Conservation (phyloP, 1,139 yeast species). For the Blastobotrys niveus region DNA sequence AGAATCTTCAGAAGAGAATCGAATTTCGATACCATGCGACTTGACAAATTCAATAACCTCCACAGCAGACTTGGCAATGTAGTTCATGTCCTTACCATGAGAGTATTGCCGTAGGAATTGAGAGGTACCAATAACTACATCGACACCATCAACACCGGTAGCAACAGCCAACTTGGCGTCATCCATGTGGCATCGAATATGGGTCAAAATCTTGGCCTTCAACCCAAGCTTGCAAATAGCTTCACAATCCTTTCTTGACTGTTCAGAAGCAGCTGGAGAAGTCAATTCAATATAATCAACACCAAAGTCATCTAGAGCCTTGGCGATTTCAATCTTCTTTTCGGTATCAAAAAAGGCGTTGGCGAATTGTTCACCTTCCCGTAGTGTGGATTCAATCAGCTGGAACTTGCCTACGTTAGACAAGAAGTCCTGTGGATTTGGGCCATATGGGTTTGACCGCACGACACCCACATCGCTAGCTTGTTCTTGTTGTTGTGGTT, state of each 20-base stretch:
- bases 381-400: conserved; percentile 87
- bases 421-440: conserved; percentile 86
- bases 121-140: conserved; percentile 96
- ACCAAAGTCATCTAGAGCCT: conserved; percentile 95
- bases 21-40: conserved; percentile 92
- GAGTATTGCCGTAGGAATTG: conserved; percentile 91
- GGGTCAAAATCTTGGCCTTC: conserved; percentile 86
- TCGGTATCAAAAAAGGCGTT: conserved; percentile 93
- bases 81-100: conserved; percentile 98
- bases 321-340: conserved; percentile 95
- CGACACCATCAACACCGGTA: conserved; percentile 98
- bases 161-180: conserved; percentile 96
- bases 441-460: conserved; percentile 77
- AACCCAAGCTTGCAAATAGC: conserved; percentile 96
- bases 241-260: conserved; percentile 88
- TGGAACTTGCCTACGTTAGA: conserved; percentile 88
- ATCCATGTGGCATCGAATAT: conserved; percentile 97
- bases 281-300: conserved; percentile 97
- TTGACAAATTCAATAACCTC: conserved; percentile 97
- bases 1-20: conserved; percentile 96
- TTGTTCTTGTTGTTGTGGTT: conserved; percentile 4
- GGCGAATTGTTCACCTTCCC: conserved; percentile 99
- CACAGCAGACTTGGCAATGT: conserved; percentile 91
- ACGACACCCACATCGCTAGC: conserved; percentile 14
- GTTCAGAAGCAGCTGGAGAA: conserved; percentile 96